A percentile compares a stretch with the other conserved stretches of the same genome.
Conservation (phyloP, 1,284 basidiomycete species). For the Hemileia vastatrix region DNA sequence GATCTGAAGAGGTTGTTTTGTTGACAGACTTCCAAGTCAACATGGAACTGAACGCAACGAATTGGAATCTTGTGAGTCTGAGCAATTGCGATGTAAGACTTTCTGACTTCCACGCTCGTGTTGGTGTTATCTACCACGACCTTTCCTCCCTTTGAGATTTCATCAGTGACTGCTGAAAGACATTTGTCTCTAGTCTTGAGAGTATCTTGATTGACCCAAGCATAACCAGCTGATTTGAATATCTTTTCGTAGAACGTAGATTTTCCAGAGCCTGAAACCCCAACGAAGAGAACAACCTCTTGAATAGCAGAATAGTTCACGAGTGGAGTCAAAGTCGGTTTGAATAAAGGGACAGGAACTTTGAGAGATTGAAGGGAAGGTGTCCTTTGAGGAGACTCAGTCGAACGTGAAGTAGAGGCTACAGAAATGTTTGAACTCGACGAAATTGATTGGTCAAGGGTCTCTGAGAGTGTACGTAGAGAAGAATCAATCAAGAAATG, state of each 20-base stretch:
- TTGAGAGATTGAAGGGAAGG: too few species aligned
- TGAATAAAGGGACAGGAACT: too few species aligned
- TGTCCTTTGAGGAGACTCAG: too few species aligned
- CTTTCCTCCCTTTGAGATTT: conserved; percentile 23
- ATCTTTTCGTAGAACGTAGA: conserved; percentile 27
- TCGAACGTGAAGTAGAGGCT: too few species aligned
- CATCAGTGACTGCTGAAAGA: conserved; percentile 23
- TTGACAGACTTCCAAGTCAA: too few species aligned
- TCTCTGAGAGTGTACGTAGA: too few species aligned
- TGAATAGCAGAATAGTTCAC: not conserved
- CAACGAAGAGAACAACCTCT: conserved; percentile 36
- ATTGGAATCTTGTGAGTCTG: too few species aligned
- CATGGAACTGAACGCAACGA: too few species aligned
- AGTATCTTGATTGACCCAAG: conserved; percentile 36
- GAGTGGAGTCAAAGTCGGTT: not conserved
- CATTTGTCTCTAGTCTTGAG: conserved; percentile 31
- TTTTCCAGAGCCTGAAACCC: conserved; percentile 35
- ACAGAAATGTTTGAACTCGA: too few species aligned
- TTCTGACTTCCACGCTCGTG: conserved; percentile 25
- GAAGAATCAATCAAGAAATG: too few species aligned
- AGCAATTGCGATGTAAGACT: conserved; percentile 29
- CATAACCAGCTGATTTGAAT: conserved; percentile 25
- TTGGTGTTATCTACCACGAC: conserved; percentile 39
- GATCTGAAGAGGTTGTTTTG: too few species aligned
- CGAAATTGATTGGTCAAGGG: too few species aligned